phyloP scores from a whole-genome alignment of 306 rosid genomes.

The Arachis hypogaea region DNA sequence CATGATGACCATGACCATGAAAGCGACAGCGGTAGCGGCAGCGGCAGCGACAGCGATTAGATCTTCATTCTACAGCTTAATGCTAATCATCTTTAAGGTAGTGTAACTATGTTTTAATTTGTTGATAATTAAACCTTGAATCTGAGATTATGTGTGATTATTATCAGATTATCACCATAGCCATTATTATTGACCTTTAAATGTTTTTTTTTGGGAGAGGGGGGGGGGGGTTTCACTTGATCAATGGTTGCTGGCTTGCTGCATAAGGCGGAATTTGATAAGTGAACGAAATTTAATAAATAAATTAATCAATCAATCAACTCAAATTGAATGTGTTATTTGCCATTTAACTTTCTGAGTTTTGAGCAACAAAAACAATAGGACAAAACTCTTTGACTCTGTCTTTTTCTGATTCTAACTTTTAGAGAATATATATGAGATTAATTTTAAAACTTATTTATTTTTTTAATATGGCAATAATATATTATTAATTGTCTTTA shows the following conservation, averaged over 20 bases:
- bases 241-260: too few relatives aligned
- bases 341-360: not conserved
- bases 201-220: too few relatives aligned
- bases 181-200: not conserved
- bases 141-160: not conserved
- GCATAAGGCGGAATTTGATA: too few relatives aligned
- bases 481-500: too few relatives aligned
- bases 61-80: not conserved
- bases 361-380: not conserved
- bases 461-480: too few relatives aligned
- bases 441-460: too few relatives aligned
- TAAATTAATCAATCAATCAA: too few relatives aligned
- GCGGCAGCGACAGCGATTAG: slow-evolving; percentile 57
- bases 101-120: not conserved
- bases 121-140: not conserved
- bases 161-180: not conserved
- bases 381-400: not conserved
- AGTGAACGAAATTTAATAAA: too few relatives aligned
- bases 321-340: too few relatives aligned
- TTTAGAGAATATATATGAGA: too few relatives aligned
- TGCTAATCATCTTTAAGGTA: slow-evolving; percentile 12
- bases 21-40: slow-evolving; percentile 44
- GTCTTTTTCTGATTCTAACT: too few relatives aligned
- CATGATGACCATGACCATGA: slow-evolving; percentile 17
- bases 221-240: too few relatives aligned